Evolutionary conservation across 768 basidiomycete species (phyloP).

Genomic region (Termitomyces sp.): DNA sequence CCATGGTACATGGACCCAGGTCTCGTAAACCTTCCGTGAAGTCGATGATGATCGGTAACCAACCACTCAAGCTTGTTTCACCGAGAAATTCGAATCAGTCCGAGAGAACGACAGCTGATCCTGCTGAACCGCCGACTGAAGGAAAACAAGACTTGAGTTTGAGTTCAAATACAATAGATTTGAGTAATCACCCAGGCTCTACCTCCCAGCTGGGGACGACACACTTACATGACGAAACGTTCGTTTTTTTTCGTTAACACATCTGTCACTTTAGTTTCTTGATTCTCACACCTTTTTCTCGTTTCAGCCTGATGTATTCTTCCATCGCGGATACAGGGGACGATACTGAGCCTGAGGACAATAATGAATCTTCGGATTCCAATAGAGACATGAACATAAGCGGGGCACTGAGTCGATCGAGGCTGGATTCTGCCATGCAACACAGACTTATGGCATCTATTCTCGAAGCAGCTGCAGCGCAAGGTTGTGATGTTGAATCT

Average conservation of each 20-base stretch:
- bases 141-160: neutral
- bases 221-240: neutral
- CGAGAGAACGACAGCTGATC: neutral
- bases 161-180: neutral
- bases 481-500: neutral
- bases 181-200: neutral
- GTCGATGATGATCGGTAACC: neutral
- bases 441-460: neutral
- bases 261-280: neutral
- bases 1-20: neutral
- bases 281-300: neutral
- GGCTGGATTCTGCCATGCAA: neutral
- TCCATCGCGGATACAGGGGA: neutral
- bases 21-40: neutral
- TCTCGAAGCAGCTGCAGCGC: neutral
- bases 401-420: neutral
- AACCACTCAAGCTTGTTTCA: neutral
- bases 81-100: neutral
- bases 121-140: neutral
- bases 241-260: neutral
- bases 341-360: neutral
- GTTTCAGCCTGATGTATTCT: neutral
- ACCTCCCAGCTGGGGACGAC: neutral
- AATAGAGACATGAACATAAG: neutral
- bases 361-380: neutral